Evolutionary conservation across 257 asterid genomes (phyloP).

Genomic region (Ehretia macrophylla): DNA sequence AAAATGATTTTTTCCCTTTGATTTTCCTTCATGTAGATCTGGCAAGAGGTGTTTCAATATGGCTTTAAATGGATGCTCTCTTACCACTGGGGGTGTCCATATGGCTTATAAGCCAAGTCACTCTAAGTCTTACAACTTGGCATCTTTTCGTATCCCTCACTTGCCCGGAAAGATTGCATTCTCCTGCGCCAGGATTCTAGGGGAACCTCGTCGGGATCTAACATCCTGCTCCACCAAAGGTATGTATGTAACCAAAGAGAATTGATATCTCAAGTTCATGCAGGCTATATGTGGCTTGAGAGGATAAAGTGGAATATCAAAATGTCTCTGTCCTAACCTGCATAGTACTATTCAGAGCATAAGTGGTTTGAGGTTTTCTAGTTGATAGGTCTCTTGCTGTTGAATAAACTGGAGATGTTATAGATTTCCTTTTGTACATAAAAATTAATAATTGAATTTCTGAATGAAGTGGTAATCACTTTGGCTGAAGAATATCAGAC

Average conservation of each 20-base stretch:
- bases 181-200: slow-evolving; percentile 20
- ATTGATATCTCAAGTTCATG: not conserved
- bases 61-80: slow-evolving; percentile 44
- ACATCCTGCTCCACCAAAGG: slow-evolving; percentile 32
- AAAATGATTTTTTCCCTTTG: not conserved
- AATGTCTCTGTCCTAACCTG: not conserved
- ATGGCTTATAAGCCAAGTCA: slow-evolving; percentile 27
- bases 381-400: too few species aligned
- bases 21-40: not conserved
- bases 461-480: not conserved
- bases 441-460: not conserved
- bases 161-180: slow-evolving; percentile 20
- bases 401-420: too few species aligned
- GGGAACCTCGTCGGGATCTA: slow-evolving; percentile 18
- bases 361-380: not conserved
- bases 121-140: slow-evolving; percentile 19
- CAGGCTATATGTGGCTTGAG: not conserved
- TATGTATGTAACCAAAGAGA: slow-evolving; percentile 18
- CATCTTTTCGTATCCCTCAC: slow-evolving; percentile 16
- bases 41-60: slow-evolving; percentile 33
- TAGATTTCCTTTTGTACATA: too few species aligned
- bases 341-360: not conserved
- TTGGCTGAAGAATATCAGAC: not conserved
- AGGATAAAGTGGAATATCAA: not conserved
- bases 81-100: slow-evolving; percentile 33